Base-by-base conservation (phyloP, 2,329 filamentous ascomycete genomes). In the Rhynchosporium agropyri region DNA sequence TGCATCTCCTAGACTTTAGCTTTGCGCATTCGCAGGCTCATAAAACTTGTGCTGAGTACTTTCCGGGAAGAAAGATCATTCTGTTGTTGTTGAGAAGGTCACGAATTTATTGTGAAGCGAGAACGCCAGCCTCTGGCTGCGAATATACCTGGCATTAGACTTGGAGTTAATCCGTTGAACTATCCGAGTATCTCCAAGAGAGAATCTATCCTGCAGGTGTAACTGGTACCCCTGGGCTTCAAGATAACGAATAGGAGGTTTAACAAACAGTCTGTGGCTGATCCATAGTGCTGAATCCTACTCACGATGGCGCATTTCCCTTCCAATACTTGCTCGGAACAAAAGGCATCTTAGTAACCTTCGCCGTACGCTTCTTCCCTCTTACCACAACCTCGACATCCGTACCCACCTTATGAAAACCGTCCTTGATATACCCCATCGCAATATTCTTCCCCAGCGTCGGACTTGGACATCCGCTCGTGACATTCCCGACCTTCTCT, bases 381-480 rank as follows among this genome's bases (percentile, higher is more conserved):
- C 89, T 79, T 0, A 91, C 83, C 38, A 88, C 75, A 7, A 90
- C 83, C 9, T 82, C 79, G 0, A 91, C 79, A 68, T 89, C 83
- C 0, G 88, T 90, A 0, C 88, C 89, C 53, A 83, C 80, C 77
- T 90, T 90, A 70, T 91, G 87, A 71, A 85, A 76, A 0, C 86
- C 87, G 68, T 85, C 81, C 74, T 86, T 86, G 68, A 91, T 81
- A 72, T 90, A 90, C 0, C 84, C 95, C 95, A 99, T 99, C 62
- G 94, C 92, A 66, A 99, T 94, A 76, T 98, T 97, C 80, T 89
- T 89, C 67, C 88, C 88, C 54, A 97, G 79, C 0, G 89, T 91
- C 2, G 95, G 95, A 74, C 89, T 93, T 0, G 95, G 95, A 68
- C 92, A 91, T 15, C 95, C 95, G 70, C 91, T 96, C 4, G 95